A percentile compares a stretch with the other conserved stretches of the same genome.
phyloP scores from a whole-genome alignment of 2,329 filamentous ascomycete species.

The Venturia asperata region DNA sequence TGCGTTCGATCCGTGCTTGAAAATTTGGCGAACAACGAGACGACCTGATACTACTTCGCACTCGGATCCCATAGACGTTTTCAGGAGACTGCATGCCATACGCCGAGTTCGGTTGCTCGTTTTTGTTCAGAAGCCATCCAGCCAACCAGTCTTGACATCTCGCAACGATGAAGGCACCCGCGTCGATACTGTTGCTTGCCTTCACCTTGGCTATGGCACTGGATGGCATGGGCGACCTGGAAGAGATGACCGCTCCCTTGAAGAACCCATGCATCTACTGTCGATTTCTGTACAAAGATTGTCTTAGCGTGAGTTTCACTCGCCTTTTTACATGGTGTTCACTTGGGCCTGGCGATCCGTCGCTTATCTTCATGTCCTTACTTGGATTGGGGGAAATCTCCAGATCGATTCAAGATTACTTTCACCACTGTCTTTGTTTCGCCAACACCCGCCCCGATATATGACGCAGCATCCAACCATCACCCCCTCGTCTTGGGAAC shows the following conservation, averaged over 20 bases:
- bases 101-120: neutral
- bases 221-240: neutral
- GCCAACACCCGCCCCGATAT: too few species aligned
- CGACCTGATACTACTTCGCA: neutral
- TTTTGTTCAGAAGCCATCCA: neutral
- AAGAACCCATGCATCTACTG: neutral
- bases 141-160: neutral
- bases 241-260: neutral
- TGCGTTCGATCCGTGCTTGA: too few species aligned
- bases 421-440: too few species aligned
- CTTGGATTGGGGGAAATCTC: too few species aligned
- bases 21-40: too few species aligned
- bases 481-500: too few species aligned
- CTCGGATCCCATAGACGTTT: too few species aligned
- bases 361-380: too few species aligned
- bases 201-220: neutral
- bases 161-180: neutral
- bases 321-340: too few species aligned
- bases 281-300: neutral
- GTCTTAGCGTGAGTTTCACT: constrained; percentile 2
- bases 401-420: too few species aligned
- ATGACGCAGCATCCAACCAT: too few species aligned
- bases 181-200: neutral
- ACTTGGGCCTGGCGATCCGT: too few species aligned
- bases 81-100: neutral